Conservation (phyloP, 148 eudicot species). For the Hydrangea macrophylla region DNA sequence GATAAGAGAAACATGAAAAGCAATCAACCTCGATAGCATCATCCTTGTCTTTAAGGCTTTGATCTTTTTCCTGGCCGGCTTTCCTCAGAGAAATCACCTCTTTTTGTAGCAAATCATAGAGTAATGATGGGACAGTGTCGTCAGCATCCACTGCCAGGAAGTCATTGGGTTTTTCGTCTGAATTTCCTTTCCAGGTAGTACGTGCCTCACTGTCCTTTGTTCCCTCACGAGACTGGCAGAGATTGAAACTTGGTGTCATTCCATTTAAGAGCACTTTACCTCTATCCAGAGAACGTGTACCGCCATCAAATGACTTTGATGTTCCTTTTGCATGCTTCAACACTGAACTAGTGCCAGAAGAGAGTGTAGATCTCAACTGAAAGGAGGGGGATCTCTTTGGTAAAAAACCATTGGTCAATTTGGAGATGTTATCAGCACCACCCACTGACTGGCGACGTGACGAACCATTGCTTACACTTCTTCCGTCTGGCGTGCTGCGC, state of each 20-base stretch:
- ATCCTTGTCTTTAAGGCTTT: slow-evolving; percentile 96
- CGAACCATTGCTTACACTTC: slow-evolving; percentile 43
- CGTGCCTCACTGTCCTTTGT: slow-evolving; percentile 51
- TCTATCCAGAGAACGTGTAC: slow-evolving; percentile 77
- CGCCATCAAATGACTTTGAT: slow-evolving; percentile 73
- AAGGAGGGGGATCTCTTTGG: slow-evolving; percentile 71
- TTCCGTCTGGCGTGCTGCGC: slow-evolving; percentile 42
- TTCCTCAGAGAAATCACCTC: slow-evolving; percentile 88
- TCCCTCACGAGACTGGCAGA: slow-evolving; percentile 49
- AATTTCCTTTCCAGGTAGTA: slow-evolving; percentile 48
- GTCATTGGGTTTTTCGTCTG: slow-evolving; percentile 69
- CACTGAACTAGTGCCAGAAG: slow-evolving; percentile 54
- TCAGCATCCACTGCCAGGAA: slow-evolving; percentile 46
- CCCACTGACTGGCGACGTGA: slow-evolving; percentile 66
- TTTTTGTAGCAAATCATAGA: slow-evolving; percentile 90
- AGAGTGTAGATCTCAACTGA: slow-evolving; percentile 46
- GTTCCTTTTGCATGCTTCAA: slow-evolving; percentile 80
- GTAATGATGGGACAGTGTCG: slow-evolving; percentile 74
- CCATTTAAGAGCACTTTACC: slow-evolving; percentile 69
- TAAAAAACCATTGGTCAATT: slow-evolving; percentile 63
- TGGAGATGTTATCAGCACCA: slow-evolving; percentile 62
- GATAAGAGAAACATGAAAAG: neutral
- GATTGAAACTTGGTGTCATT: slow-evolving; percentile 45
- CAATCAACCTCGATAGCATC: slow-evolving; percentile 87
- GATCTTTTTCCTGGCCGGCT: slow-evolving; percentile 92